phyloP scores from a whole-genome alignment of 495 filamentous ascomycete species.

The Lasiosphaeria hispida region DNA sequence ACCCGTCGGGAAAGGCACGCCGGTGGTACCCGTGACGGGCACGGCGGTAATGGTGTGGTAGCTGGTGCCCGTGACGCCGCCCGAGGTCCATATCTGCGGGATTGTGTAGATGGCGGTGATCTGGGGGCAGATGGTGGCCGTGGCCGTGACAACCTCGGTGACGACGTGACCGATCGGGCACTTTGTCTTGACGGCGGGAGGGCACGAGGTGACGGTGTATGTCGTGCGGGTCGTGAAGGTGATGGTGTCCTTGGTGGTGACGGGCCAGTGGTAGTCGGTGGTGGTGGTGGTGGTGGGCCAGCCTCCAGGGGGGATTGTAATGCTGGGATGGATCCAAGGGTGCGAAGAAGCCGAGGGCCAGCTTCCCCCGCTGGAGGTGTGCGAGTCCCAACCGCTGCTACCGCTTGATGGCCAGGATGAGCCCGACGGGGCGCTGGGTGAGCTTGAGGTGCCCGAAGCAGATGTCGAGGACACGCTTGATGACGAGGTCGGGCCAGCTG shows the following conservation, averaged over 20 bases:
- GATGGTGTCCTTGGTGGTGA: conserved; percentile 10
- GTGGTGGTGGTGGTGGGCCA: background rate
- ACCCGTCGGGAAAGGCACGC: too few species aligned
- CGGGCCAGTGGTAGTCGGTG: background rate
- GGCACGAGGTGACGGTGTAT: conserved; percentile 60
- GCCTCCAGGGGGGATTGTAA: too few species aligned
- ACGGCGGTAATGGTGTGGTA: background rate
- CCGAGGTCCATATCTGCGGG: conserved; percentile 5
- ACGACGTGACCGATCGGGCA: conserved; percentile 44
- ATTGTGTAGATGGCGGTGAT: conserved; percentile 22
- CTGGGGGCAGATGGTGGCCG: conserved; percentile 24
- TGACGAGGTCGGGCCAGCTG: too few species aligned
- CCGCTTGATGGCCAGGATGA: too few species aligned
- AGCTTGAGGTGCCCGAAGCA: too few species aligned
- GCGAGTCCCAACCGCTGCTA: too few species aligned
- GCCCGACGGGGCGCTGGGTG: too few species aligned
- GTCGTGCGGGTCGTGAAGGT: conserved; percentile 49
- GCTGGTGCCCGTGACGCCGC: background rate
- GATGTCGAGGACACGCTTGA: too few species aligned
- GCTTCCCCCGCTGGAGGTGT: too few species aligned
- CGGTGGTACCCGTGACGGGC: background rate
- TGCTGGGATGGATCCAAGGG: too few species aligned
- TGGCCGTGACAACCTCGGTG: conserved; percentile 27
- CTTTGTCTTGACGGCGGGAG: conserved; percentile 50
- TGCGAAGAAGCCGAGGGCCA: too few species aligned